Conservation (phyloP, 2,329 filamentous ascomycete species). For the Saccharata proteae region DNA sequence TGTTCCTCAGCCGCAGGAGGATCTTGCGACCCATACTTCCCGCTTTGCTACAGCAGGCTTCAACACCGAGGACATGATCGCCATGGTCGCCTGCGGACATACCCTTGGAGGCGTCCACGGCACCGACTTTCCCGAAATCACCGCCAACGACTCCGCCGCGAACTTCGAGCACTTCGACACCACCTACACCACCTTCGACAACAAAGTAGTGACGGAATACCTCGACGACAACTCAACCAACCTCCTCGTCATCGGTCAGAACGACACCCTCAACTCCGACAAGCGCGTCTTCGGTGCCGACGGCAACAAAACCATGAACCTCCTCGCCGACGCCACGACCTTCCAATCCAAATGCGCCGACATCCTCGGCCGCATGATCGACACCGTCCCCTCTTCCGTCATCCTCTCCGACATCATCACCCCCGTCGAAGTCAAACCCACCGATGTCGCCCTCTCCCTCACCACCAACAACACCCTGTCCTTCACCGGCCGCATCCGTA, state of each 20-base stretch:
- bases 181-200: constrained; percentile 3
- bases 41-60: constrained; percentile 6
- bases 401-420: constrained; percentile 1
- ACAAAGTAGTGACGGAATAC: constrained; percentile 7
- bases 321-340: constrained; percentile 1
- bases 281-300: constrained; percentile 8
- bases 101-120: constrained; percentile 5
- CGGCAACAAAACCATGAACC: constrained; percentile 4
- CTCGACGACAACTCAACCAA: constrained; percentile 1
- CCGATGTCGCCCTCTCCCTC: not conserved
- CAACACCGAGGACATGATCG: constrained; percentile 7
- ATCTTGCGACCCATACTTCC: constrained; percentile 4
- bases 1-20: constrained; percentile 5
- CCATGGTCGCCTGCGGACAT: constrained; percentile 7
- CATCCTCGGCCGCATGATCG: constrained; percentile 7
- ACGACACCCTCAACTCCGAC: constrained; percentile 3
- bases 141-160: constrained; percentile 1
- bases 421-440: not conserved
- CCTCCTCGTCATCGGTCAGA: not conserved
- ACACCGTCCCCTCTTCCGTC: constrained; percentile 1
- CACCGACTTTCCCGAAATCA: constrained; percentile 5
- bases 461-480: constrained; percentile 1
- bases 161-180: constrained; percentile 6
- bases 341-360: constrained; percentile 1
- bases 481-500: constrained; percentile 5